Base-by-base conservation (phyloP, 78 protist genomes). In the Fonticula alba region DNA sequence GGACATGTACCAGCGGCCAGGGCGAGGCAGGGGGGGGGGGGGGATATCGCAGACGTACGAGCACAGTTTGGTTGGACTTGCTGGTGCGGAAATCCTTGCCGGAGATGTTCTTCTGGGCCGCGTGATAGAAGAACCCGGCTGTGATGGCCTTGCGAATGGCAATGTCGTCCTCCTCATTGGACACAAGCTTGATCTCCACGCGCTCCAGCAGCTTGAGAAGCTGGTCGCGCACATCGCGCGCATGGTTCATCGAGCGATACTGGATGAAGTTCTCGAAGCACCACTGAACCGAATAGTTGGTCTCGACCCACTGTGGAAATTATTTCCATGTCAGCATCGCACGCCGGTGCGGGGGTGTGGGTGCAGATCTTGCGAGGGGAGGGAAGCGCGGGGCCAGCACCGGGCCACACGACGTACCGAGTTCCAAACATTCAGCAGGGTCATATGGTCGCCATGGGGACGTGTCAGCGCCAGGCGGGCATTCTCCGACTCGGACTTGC, bases 191-290 rank as follows among this genome's bases (percentile, higher is more conserved):
- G 35, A 7, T 51, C 22, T 13, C 43, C 27, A 14, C 65, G 49
- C 94, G 80, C 41, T 88, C 94, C 63, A 73, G 20, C 31, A 92
- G 47, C 2, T 57, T 43, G 38, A 60, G 76, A 20, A 92, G 62
- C 76, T 94, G 98, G 14, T 90, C 95, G 26, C 90, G 62, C 3
- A 94, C 82, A 57, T 92, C 96, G 19, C 82, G 67, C 27, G 97
- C 98, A 35, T 86, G 71, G 33, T 68, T 71, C 91, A 93, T 83
- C 37, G 88, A 71, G 53, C 94, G 76, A 26, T 9, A 51, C 62
- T 95, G 98, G 54, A 95, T 69, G 56, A 75, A 93, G 69, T 87
- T 87, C 60, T 93, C 94, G 69, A 66, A 82, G 72, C 95, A 89
- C 95, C 95, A 95, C 58, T 87, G 84, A 11, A 46, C 60, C 13